phyloP scores from a whole-genome alignment of 2,329 filamentous ascomycete species.

The Scedosporium dehoogii region DNA sequence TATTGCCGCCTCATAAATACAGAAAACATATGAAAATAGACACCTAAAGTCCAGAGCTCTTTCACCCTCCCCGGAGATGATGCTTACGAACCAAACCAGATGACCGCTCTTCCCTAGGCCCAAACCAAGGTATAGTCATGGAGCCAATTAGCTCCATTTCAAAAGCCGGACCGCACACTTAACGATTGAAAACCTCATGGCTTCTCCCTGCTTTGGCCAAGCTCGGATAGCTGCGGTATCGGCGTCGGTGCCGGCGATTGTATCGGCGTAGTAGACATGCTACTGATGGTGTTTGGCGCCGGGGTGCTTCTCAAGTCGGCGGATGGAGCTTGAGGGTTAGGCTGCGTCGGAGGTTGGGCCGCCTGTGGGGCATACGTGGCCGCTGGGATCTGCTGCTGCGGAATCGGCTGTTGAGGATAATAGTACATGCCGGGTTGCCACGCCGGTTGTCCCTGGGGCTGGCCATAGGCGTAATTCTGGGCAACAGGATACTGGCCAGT shows the following conservation, averaged over 20 bases:
- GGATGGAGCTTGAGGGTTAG: background rate
- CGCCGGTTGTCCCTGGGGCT: background rate
- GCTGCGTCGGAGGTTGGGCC: background rate
- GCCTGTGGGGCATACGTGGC: conserved; percentile 2
- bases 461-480: background rate
- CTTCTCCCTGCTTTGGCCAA: background rate
- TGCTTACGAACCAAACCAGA: background rate
- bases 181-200: background rate
- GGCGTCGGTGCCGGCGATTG: too few species aligned
- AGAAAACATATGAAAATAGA: conserved; percentile 2
- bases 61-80: background rate
- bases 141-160: background rate
- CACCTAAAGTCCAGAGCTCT: background rate
- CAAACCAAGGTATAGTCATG: too few species aligned
- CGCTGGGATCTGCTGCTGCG: background rate
- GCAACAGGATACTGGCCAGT: background rate
- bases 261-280: conserved; percentile 1
- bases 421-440: background rate
- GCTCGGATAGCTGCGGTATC: background rate
- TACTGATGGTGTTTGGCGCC: background rate
- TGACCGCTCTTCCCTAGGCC: background rate
- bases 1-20: background rate
- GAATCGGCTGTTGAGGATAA: background rate
- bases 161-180: background rate
- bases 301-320: background rate